These are phyloP conservation scores for Aspergillus glaucus DNA, from an alignment of 2,329 filamentous ascomycete species.

Conservation along the genomic window DNA sequence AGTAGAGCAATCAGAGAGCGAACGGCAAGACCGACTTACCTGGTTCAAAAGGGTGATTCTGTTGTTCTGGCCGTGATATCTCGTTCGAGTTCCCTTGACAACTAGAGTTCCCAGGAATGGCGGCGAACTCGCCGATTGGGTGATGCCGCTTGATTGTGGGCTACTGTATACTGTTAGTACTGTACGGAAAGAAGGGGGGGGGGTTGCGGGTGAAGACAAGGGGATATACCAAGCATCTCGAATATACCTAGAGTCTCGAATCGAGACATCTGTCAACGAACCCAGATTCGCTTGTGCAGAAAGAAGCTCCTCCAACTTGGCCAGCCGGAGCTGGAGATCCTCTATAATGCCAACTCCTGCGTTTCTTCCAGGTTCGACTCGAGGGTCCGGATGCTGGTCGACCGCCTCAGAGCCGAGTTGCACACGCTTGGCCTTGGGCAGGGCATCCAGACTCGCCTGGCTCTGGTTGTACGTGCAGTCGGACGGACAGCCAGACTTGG, in stretches of 20 bases:
- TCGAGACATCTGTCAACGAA: background rate
- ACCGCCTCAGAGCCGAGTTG: background rate
- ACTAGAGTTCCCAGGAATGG: slow-evolving; percentile 12
- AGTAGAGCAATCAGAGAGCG: background rate
- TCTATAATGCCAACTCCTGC: slow-evolving; percentile 13
- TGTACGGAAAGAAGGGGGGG: background rate
- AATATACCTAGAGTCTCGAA: slow-evolving; percentile 6
- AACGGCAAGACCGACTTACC: slow-evolving; percentile 1
- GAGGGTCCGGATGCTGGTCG: background rate
- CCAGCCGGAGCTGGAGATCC: slow-evolving; percentile 17
- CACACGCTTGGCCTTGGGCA: slow-evolving; percentile 5
- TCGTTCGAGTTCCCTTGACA: slow-evolving; percentile 15
- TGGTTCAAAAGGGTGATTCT: slow-evolving; percentile 14
- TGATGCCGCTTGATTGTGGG: background rate
- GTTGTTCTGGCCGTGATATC: slow-evolving; percentile 18
- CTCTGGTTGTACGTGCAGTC: slow-evolving; percentile 13
- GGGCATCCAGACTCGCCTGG: background rate
- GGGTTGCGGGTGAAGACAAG: no score
- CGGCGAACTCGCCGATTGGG: slow-evolving; percentile 1
- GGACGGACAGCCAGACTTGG: slow-evolving; percentile 9
- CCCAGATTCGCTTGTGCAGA: background rate
- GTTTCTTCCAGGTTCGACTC: background rate
- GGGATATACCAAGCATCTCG: background rate
- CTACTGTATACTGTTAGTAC: slow-evolving; percentile 3
- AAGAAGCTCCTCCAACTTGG: slow-evolving; percentile 12